phyloP scores from a whole-genome alignment of 2,329 filamentous ascomycete genomes.

The Hypoxylon sp. region DNA sequence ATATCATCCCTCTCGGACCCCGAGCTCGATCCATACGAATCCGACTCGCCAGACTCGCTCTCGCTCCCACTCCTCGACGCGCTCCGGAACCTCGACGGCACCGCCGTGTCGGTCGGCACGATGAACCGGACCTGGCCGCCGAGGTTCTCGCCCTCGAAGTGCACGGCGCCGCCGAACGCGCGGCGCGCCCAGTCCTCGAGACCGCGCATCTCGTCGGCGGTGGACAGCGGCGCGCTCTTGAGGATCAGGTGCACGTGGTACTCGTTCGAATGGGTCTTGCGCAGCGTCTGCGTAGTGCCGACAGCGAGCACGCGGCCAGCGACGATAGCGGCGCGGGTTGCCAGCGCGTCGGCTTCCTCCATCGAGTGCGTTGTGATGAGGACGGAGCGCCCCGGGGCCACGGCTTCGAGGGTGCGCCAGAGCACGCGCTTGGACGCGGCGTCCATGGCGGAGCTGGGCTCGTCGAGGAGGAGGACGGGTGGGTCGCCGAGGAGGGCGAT shows the following conservation, averaged over 20 bases:
- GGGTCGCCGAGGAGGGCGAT: conserved; percentile 85
- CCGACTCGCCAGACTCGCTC: neutral
- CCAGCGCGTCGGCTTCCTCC: conserved; percentile 85
- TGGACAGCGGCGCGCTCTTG: conserved; percentile 45
- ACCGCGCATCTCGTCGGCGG: conserved; percentile 40
- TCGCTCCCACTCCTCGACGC: neutral
- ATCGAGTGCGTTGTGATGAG: conserved; percentile 84
- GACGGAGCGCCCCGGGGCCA: conserved; percentile 76
- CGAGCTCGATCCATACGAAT: neutral
- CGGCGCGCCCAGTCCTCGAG: conserved; percentile 64
- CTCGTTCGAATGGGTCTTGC: conserved; percentile 50
- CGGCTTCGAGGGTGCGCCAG: conserved; percentile 78
- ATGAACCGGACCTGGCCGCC: conserved; percentile 77
- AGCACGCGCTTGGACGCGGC: conserved; percentile 79
- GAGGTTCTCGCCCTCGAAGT: conserved; percentile 70
- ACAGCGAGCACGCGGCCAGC: conserved; percentile 48
- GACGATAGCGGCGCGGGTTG: conserved; percentile 75
- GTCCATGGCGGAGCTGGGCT: conserved; percentile 84
- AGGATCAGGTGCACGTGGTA: conserved; percentile 52
- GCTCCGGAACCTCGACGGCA: conserved; percentile 13
- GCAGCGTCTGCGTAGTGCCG: conserved; percentile 48
- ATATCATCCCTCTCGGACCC: neutral
- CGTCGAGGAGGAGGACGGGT: conserved; percentile 80
- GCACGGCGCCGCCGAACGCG: conserved; percentile 65
- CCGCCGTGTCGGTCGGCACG: conserved; percentile 62